phyloP scores from a whole-genome alignment of 148 eudicot genomes.

The Chenopodium berlandieri region DNA sequence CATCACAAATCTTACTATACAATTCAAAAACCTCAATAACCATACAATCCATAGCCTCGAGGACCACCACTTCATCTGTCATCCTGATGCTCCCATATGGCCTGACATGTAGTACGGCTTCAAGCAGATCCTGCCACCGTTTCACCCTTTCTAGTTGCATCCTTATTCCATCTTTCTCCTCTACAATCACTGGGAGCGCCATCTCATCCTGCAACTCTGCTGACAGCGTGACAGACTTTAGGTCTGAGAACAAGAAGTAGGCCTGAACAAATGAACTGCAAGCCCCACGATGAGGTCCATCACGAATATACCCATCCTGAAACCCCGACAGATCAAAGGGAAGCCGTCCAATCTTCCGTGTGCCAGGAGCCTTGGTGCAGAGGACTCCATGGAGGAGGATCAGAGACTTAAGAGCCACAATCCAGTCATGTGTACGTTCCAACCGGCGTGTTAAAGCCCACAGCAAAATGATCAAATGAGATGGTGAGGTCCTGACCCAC shows the following conservation, averaged over 20 bases:
- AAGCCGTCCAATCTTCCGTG: constrained; percentile 52
- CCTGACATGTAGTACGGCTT: constrained; percentile 49
- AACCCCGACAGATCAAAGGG: constrained; percentile 76
- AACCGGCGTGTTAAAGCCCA: constrained; percentile 49
- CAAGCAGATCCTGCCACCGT: constrained; percentile 59
- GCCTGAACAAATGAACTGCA: constrained; percentile 47
- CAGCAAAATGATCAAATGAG: constrained; percentile 45
- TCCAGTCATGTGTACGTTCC: constrained; percentile 50
- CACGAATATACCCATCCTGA: constrained; percentile 29
- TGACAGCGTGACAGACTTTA: constrained; percentile 46
- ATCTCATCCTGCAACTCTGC: constrained; percentile 33
- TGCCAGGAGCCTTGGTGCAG: constrained; percentile 38
- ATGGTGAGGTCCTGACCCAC: constrained; percentile 49
- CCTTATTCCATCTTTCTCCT: neutral
- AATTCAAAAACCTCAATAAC: constrained; percentile 61
- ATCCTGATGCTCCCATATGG: constrained; percentile 31
- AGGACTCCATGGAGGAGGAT: constrained; percentile 68
- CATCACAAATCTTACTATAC: constrained; percentile 63
- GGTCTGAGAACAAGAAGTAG: constrained; percentile 58
- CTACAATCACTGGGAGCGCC: neutral
- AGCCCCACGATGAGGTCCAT: constrained; percentile 16
- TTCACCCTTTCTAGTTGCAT: constrained; percentile 40
- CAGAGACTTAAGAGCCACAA: constrained; percentile 68
- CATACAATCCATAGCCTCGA: constrained; percentile 77
- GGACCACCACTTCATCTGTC: constrained; percentile 25